Percentiles rank a stretch among this genome's conserved stretches.
Evolutionary conservation across 1,284 basidiomycete genomes (phyloP).

Genomic region (Neolentinus lepideus): DNA sequence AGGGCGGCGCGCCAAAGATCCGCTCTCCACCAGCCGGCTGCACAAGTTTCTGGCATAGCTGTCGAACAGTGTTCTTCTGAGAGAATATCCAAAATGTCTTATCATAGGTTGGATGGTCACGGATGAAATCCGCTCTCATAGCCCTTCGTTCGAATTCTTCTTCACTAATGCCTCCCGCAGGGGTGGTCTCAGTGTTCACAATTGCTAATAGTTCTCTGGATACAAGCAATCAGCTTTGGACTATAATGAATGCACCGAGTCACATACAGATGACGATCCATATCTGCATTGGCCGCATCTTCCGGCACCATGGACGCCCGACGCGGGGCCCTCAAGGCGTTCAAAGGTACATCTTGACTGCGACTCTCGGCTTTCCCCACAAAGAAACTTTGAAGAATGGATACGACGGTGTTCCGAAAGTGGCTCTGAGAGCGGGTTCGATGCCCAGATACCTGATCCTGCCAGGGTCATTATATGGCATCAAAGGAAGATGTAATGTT

Average conservation of each 20-base stretch:
- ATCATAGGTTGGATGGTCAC: constrained; percentile 86
- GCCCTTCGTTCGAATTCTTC: constrained; percentile 70
- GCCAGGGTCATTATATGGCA: not conserved
- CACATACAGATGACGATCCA: constrained; percentile 63
- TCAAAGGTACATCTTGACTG: constrained; percentile 54
- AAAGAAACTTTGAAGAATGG: constrained; percentile 58
- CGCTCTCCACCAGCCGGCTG: constrained; percentile 81
- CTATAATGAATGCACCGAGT: constrained; percentile 2
- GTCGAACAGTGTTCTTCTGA: constrained; percentile 73
- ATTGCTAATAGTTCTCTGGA: constrained; percentile 60
- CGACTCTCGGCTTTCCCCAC: constrained; percentile 49
- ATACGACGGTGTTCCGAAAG: constrained; percentile 39
- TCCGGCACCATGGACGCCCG: constrained; percentile 32
- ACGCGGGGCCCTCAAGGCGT: constrained; percentile 41
- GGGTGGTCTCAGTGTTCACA: constrained; percentile 43
- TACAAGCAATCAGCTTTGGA: not conserved
- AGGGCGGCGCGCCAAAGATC: constrained; percentile 71
- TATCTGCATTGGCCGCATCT: constrained; percentile 52
- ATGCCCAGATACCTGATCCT: not conserved
- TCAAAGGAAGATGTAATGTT: not conserved
- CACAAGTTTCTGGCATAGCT: constrained; percentile 80
- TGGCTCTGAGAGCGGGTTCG: not conserved
- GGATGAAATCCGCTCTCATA: constrained; percentile 84
- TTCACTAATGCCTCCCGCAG: constrained; percentile 50
- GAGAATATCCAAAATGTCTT: constrained; percentile 88